Evolutionary conservation across 2,329 filamentous ascomycete species (phyloP).

Genomic region (Clonostachys byssicola): DNA sequence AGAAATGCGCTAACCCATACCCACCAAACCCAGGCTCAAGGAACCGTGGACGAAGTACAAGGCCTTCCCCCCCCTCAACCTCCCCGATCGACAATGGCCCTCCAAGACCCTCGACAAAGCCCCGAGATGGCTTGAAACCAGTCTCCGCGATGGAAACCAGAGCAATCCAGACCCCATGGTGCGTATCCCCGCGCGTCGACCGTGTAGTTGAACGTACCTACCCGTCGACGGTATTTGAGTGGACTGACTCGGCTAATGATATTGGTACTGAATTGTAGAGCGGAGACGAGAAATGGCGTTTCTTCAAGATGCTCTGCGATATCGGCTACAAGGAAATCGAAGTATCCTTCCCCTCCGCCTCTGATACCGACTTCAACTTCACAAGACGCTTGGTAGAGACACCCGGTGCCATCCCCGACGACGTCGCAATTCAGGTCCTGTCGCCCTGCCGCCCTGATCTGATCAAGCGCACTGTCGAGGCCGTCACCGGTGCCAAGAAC

Average conservation of each 20-base stretch:
- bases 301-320: constrained; percentile 90
- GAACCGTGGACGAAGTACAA: constrained; percentile 76
- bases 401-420: constrained; percentile 76
- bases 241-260: neutral
- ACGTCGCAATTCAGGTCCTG: constrained; percentile 89
- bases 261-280: constrained; percentile 49
- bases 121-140: constrained; percentile 79
- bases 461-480: constrained; percentile 85
- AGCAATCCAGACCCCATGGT: constrained; percentile 91
- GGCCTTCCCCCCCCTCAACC: constrained; percentile 49
- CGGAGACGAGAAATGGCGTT: constrained; percentile 89
- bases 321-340: constrained; percentile 98
- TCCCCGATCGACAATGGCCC: constrained; percentile 78
- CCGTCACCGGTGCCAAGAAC: constrained; percentile 84
- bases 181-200: constrained; percentile 17
- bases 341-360: constrained; percentile 91
- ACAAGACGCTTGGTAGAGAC: constrained; percentile 83
- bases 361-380: constrained; percentile 94
- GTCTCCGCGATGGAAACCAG: constrained; percentile 86
- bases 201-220: neutral
- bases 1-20: neutral
- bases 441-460: constrained; percentile 90
- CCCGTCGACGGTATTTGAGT: no score
- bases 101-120: constrained; percentile 77
- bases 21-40: constrained; percentile 54